Evolutionary conservation across 192 early-diverging fungal genomes (phyloP).

Genomic region (Podila verticillata): DNA sequence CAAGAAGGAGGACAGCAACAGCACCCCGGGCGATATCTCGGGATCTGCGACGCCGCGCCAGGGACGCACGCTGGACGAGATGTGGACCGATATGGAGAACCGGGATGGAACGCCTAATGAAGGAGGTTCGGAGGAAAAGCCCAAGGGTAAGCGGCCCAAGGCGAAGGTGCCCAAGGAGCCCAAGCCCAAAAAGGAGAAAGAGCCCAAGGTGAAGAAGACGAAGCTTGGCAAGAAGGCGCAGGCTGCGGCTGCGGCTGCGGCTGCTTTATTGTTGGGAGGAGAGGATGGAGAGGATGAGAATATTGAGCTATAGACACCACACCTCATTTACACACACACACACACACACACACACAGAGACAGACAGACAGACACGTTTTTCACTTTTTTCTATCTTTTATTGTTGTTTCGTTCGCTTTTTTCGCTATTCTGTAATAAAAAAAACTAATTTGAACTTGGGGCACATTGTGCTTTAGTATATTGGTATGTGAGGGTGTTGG

Average conservation of each 20-base stretch:
- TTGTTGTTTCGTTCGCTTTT: no score
- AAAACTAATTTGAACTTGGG: no score
- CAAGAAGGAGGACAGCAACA: slow-evolving; percentile 24
- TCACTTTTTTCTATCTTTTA: no score
- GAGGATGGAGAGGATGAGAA: no score
- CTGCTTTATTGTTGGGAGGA: neutral
- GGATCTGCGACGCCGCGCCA: slow-evolving; percentile 25
- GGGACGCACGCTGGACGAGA: slow-evolving; percentile 30
- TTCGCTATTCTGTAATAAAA: no score
- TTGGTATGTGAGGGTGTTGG: no score
- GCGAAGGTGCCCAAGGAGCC: neutral
- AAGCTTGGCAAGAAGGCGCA: neutral
- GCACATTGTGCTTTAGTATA: no score
- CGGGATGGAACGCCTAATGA: neutral
- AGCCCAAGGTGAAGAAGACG: neutral
- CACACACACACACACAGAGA: no score
- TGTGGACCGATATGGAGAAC: slow-evolving; percentile 37
- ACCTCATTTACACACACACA: no score
- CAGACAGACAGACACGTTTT: no score
- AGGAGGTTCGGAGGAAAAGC: neutral
- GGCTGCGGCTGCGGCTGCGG: neutral
- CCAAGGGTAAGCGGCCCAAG: neutral
- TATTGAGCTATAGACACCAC: no score
- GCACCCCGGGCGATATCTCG: neutral
- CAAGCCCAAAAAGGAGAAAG: neutral